These are phyloP conservation scores for Maudiozyma serrabonitensis DNA, from an alignment of 805 yeast species.

Conservation along the genomic window DNA sequence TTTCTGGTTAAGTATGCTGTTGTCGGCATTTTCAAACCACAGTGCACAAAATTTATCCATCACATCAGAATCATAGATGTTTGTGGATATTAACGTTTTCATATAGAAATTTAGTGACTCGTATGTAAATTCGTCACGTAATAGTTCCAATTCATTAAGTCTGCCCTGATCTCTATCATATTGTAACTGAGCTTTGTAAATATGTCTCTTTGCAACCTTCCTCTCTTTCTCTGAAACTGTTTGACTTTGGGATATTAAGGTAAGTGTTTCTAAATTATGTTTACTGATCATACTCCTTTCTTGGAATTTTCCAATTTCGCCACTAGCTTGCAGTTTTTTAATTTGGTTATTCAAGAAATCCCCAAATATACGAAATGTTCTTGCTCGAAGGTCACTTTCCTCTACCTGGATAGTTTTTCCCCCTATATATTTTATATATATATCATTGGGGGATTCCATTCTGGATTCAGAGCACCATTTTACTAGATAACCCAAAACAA, in stretches of 20 bases:
- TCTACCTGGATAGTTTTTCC: constrained; percentile 18
- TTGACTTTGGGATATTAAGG: constrained; percentile 33
- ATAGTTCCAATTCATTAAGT: constrained; percentile 31
- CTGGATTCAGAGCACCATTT: constrained; percentile 67
- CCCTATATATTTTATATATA: constrained; percentile 48
- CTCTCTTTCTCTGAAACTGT: constrained; percentile 38
- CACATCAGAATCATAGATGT: constrained; percentile 41
- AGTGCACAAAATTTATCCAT: constrained; percentile 71
- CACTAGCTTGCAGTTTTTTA: constrained; percentile 35
- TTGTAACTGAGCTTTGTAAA: constrained; percentile 39
- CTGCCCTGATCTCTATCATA: constrained; percentile 41
- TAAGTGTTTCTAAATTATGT: constrained; percentile 42
- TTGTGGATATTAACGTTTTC: constrained; percentile 39
- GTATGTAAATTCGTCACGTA: constrained; percentile 35
- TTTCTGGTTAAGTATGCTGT: constrained; percentile 34
- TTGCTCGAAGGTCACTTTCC: constrained; percentile 29
- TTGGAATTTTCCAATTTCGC: constrained; percentile 35
- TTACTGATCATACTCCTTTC: constrained; percentile 34
- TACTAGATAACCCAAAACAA: constrained; percentile 36
- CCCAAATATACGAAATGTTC: constrained; percentile 53
- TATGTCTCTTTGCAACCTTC: constrained; percentile 43
- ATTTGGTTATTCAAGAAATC: constrained; percentile 62
- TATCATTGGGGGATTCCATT: constrained; percentile 51
- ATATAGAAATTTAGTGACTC: constrained; percentile 54
- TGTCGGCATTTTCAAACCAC: constrained; percentile 60